Evolutionary conservation across 179 eudicot species (phyloP), one percentile per base, ranked within the genome.

Genomic region (Amaranthus tricolor): DNA sequence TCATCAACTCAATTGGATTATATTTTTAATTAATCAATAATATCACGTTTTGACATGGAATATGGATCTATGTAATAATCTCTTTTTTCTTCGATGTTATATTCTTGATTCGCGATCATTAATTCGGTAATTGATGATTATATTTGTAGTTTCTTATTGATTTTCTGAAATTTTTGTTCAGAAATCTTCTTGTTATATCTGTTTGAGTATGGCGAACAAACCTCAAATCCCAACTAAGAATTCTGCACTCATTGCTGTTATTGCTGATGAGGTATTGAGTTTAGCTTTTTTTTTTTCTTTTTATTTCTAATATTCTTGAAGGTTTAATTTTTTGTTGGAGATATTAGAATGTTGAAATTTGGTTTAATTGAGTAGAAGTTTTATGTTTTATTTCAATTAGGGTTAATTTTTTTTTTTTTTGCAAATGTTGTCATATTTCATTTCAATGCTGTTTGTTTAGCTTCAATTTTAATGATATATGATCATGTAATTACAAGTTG

Each of bases 171-270:
- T 70, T 31, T 15, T 61, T 66, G 53, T 53, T 2, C 70, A 78
- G 81, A 57, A 51, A 7, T 12, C 6, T 68, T 69, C 31, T 19
- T 21, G 71, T 74, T 70, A 76, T 74, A 40, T 21, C 6, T 47
- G 71, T 54, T 81, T 81, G 50, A 71, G 59, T 43, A 86, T 89
- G 94, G 89, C 91, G 75, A 86, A 86, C 83, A 87, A 80, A 77
- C 83, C 83, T 82, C 91, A 84, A 81, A 86, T 93, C 60, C 90
- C 90, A 14, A 80, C 89, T 0, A 93, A 75, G 53, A 93, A 76
- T 79, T 93, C 98, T 6, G 98, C 98, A 9, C 87, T 93, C 57
- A 89, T 93, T 49, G 96, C 96, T 43, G 86, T 93, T 84, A 93
- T 93, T 67, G 98, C 94, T 74, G 96, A 93, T 78, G 98, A 93